A percentile compares a stretch with the other conserved stretches of the same genome.
Evolutionary conservation across 2,329 filamentous ascomycete genomes (phyloP).

Genomic region (Diaporthe longicolla): DNA sequence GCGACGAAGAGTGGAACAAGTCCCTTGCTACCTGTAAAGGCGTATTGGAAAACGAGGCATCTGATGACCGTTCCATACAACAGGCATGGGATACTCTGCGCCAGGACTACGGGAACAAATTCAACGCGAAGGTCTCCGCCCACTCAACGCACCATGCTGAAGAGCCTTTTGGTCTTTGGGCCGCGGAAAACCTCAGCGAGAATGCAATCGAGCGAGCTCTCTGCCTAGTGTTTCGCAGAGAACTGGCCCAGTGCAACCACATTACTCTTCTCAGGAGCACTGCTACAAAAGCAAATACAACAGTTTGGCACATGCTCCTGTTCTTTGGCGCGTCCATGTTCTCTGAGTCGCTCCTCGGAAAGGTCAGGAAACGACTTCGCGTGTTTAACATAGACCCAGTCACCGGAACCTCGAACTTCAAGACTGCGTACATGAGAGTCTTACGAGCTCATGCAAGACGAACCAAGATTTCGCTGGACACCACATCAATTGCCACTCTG

Average conservation of each 20-base stretch:
- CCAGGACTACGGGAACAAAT: conserved; percentile 20
- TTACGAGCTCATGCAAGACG: conserved; percentile 14
- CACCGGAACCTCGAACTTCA: conserved; percentile 19
- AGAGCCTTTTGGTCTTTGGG: conserved; percentile 38
- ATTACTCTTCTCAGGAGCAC: conserved; percentile 28
- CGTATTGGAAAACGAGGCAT: conserved; percentile 13
- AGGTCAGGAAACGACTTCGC: conserved; percentile 36
- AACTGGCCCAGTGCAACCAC: conserved; percentile 32
- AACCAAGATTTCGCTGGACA: conserved; percentile 15
- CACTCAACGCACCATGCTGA: neutral
- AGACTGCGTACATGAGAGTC: conserved; percentile 21
- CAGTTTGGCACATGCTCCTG: conserved; percentile 31
- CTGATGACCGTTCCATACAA: conserved; percentile 22
- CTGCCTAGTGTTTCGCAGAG: conserved; percentile 30
- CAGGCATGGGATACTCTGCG: conserved; percentile 15
- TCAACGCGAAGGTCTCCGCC: conserved; percentile 27
- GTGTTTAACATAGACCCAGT: conserved; percentile 28
- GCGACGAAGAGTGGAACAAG: conserved; percentile 30
- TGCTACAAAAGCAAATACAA: conserved; percentile 18
- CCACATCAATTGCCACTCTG: conserved; percentile 19
- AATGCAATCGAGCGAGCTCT: conserved; percentile 15
- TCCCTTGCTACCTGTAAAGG: conserved; percentile 7
- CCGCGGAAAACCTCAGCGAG: conserved; percentile 21
- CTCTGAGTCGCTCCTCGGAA: conserved; percentile 23
- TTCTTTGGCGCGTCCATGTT: conserved; percentile 36